Base-by-base conservation (phyloP, 371 early-diverging fungal genomes). In the Mycotypha africana region DNA sequence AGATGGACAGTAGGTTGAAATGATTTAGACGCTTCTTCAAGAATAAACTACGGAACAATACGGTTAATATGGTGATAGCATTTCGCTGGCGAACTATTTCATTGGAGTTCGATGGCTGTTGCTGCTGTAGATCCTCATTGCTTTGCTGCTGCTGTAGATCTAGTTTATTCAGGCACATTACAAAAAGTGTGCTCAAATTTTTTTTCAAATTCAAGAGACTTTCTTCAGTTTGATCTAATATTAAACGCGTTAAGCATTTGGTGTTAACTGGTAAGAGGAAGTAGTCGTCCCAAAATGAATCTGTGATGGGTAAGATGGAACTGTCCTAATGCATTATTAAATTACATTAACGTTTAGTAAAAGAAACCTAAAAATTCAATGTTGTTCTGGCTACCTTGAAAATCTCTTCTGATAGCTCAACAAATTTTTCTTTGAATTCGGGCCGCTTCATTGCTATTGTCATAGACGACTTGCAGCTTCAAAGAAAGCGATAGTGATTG, bases 361-460 rank as follows among this genome's bases (percentile, higher is more conserved):
- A n/a, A n/a, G n/a, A n/a, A n/a, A n/a, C n/a, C n/a, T n/a, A n/a
- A n/a, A n/a, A n/a, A n/a, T n/a, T n/a, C n/a, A n/a, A n/a, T n/a
- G n/a, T n/a, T n/a, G n/a, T n/a, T n/a, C n/a, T n/a, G n/a, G n/a
- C 38, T 71, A 79, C 79, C 41, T 62, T 60, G 32, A 79, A 61
- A 19, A 79, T 44, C 23, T 55, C 49, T 51, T 75, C 72, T 33
- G 64, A 75, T 25, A 71, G 48, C 53, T 70, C 74, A 20, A 74
- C 74, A 63, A 72, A 75, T 53, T 79, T 79, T 34, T 79, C 76
- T 58, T 75, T 76, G 34, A 75, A 60, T 2, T 38, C 36, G 19
- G 61, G 51, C 42, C 47, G 56, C 26, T 47, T 47, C n/a, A n/a
- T n/a, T n/a, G n/a, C n/a, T n/a, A n/a, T n/a, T n/a, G n/a, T n/a